These are phyloP conservation scores for Paramecium caudatum DNA, from an alignment of 73 alveolate species.

Conservation along the genomic window DNA sequence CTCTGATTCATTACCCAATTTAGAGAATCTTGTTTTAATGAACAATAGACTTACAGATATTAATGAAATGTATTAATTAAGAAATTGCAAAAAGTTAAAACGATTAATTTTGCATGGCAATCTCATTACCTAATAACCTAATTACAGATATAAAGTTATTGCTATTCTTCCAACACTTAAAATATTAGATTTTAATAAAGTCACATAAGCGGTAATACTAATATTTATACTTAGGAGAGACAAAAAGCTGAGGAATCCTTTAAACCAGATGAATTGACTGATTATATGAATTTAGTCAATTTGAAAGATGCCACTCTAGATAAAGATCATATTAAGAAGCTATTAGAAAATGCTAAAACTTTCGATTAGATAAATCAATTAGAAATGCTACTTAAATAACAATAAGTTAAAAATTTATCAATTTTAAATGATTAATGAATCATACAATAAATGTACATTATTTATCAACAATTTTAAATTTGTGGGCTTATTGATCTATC, in stretches of 20 bases:
- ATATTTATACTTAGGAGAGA: background rate
- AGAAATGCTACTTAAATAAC: constrained; percentile 31
- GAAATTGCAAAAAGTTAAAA: constrained; percentile 74
- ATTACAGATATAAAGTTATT: constrained; percentile 67
- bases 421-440: constrained; percentile 47
- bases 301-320: constrained; percentile 52
- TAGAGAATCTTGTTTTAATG: constrained; percentile 71
- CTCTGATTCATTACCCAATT: constrained; percentile 67
- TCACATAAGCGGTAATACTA: background rate
- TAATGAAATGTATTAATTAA: constrained; percentile 71
- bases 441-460: too few relatives aligned
- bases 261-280: constrained; percentile 38
- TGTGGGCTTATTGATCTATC: constrained; percentile 20
- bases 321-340: constrained; percentile 38
- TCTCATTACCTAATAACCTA: constrained; percentile 71
- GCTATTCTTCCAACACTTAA: constrained; percentile 66
- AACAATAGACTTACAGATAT: constrained; percentile 75
- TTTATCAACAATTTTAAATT: background rate
- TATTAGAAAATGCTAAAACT: constrained; percentile 55
- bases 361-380: constrained; percentile 44
- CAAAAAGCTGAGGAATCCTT: constrained; percentile 13
- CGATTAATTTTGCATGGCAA: constrained; percentile 67
- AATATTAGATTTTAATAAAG: constrained; percentile 71
- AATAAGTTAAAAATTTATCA: constrained; percentile 21
- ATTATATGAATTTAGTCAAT: constrained; percentile 58